Evolutionary conservation across 2,329 filamentous ascomycete genomes (phyloP).

Genomic region (Alternaria brassicicola): DNA sequence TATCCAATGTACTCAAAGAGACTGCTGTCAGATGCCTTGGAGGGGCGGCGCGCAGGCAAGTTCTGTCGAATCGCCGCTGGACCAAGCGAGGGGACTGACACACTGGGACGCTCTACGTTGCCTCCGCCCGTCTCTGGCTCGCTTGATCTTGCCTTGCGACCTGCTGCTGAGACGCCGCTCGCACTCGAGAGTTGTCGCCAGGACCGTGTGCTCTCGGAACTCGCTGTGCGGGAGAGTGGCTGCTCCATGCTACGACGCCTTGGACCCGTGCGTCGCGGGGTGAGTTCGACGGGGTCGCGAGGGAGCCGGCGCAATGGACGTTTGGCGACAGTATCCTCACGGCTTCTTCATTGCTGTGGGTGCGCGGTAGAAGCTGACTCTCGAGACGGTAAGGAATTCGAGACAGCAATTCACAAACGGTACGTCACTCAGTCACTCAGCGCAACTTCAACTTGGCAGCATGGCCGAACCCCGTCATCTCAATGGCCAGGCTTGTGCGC

Average conservation of each 20-base stretch:
- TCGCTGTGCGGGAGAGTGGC: constrained; percentile 43
- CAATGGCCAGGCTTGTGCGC: constrained; percentile 19
- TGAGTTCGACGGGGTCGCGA: constrained; percentile 5
- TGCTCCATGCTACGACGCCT: constrained; percentile 36
- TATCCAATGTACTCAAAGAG: constrained; percentile 32
- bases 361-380: neutral
- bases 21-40: constrained; percentile 54
- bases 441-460: constrained; percentile 23
- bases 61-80: constrained; percentile 52
- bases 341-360: neutral
- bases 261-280: constrained; percentile 11
- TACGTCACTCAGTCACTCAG: constrained; percentile 24
- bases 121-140: constrained; percentile 65
- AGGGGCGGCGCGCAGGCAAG: constrained; percentile 49
- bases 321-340: constrained; percentile 7
- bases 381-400: neutral
- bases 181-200: constrained; percentile 57
- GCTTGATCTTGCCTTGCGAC: constrained; percentile 64
- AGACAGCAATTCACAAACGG: constrained; percentile 1
- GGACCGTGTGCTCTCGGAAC: constrained; percentile 49
- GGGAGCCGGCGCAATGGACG: neutral
- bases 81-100: constrained; percentile 67
- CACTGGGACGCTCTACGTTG: constrained; percentile 64
- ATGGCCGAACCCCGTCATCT: constrained; percentile 15
- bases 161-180: constrained; percentile 44